These are phyloP conservation scores for Metschnikowia colocasiae DNA, from an alignment of 805 yeast species.

Conservation along the genomic window DNA sequence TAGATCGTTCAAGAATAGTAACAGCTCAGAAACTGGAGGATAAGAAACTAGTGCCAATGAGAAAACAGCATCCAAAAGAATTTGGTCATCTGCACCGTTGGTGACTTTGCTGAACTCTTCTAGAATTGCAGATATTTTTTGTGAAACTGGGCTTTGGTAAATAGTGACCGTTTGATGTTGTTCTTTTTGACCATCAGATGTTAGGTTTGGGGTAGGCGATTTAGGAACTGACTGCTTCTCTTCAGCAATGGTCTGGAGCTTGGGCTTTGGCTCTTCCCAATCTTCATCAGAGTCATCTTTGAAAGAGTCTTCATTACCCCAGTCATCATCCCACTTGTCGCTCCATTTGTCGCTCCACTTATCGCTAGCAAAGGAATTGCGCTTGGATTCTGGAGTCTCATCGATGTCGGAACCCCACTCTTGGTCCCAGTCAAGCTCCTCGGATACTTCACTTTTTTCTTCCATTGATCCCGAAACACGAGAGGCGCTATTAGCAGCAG, in stretches of 20 bases:
- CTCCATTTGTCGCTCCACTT: constrained; percentile 13
- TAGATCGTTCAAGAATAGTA: constrained; percentile 36
- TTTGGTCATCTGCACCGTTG: constrained; percentile 15
- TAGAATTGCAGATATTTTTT: constrained; percentile 21
- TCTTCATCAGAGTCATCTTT: neutral
- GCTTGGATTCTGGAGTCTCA: constrained; percentile 6
- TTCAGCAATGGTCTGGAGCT: neutral
- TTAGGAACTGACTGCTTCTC: neutral
- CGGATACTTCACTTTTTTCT: constrained; percentile 3
- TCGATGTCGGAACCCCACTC: constrained; percentile 19
- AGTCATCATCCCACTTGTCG: constrained; percentile 13
- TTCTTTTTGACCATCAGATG: neutral
- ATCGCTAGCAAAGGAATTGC: constrained; percentile 9
- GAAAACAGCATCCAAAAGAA: constrained; percentile 27
- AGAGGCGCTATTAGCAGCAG: neutral
- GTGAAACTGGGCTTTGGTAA: constrained; percentile 18
- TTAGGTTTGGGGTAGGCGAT: neutral
- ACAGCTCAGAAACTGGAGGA: constrained; percentile 31
- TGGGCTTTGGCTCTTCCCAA: neutral
- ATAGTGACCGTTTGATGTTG: neutral
- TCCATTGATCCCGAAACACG: neutral
- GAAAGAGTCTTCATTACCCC: constrained; percentile 15
- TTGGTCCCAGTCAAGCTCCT: constrained; percentile 16
- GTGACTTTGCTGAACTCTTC: constrained; percentile 23
- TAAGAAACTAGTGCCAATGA: constrained; percentile 32